These are phyloP conservation scores for Penicillium dipodomyicola DNA, from an alignment of 495 filamentous ascomycete genomes.

Conservation along the genomic window DNA sequence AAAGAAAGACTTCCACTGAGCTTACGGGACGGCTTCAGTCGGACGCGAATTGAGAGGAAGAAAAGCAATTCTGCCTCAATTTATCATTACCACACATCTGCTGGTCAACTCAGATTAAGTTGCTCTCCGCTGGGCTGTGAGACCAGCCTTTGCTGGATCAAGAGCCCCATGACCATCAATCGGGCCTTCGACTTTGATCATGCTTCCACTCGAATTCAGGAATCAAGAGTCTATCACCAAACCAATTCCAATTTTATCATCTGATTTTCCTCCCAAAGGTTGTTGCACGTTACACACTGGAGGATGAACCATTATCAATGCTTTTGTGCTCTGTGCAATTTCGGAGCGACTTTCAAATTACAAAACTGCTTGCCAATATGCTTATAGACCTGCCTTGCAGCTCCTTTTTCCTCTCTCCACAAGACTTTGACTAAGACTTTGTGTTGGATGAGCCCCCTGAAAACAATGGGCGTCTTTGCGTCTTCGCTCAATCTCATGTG, in stretches of 20 bases:
- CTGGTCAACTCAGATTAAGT: not conserved
- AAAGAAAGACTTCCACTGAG: too few species aligned
- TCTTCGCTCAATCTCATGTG: not conserved
- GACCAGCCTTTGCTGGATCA: not conserved
- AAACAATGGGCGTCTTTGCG: not conserved
- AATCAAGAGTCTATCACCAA: not conserved
- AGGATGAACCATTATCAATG: not conserved
- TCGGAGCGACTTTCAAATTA: not conserved
- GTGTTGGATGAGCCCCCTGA: not conserved
- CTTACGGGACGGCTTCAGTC: not conserved
- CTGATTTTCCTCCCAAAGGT: not conserved
- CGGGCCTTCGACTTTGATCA: not conserved
- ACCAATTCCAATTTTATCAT: not conserved
- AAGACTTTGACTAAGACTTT: not conserved
- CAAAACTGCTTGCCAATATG: not conserved
- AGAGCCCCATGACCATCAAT: not conserved
- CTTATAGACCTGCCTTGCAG: not conserved
- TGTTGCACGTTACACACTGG: not conserved
- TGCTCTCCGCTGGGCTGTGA: not conserved
- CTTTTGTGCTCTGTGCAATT: not conserved
- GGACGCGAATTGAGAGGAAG: not conserved
- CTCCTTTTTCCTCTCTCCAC: not conserved
- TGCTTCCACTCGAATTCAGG: not conserved
- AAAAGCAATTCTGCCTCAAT: too few species aligned
- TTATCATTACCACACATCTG: not conserved